Base-by-base conservation (phyloP, 2,329 filamentous ascomycete species). In the Whalleya microplaca region DNA sequence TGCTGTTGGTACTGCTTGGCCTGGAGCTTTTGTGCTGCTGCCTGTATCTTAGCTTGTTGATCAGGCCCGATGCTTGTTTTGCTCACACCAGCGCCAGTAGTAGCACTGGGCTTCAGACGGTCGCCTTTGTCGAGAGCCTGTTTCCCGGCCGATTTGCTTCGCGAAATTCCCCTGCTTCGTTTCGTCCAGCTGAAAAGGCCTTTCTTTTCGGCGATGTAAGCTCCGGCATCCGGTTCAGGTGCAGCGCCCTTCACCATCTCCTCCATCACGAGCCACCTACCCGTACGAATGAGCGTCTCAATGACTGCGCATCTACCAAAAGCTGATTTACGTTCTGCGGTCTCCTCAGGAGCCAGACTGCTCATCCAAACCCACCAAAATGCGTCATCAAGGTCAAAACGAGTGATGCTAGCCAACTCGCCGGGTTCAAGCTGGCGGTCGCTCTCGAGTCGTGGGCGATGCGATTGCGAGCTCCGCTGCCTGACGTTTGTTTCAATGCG, bases 331-430 rank as follows among this genome's bases (percentile, higher is more conserved):
- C 95, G 86, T 45, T 88, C 83, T 0, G 86, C 75, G 0, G 93
- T 90, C 76, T 99, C 95, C 69, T 99, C 95, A 0, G 87, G 90
- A 1, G 94, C 92, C 68, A 99, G 78, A 80, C 94, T 98, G 66
- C 87, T 96, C 82, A 99, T 98, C 95, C 95, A 99, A 3, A 98
- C 95, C 94, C 95, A 98, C 95, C 95, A 99, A 73, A 99, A 99
- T 1, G 92, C 89, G 72, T 98, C 94, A 66, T 99, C 95, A 4
- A 99, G 80, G 61, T 95, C 88, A 55, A 98, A 84, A 40, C 84
- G 84, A 21, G 85, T 90, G 69, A 99, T 96, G 71, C 92, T 98
- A 27, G 95, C 95, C 55, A 99, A 82, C 79, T 99, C 95, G 49
- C 92, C 95, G 0, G 94, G 95, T 63, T 97, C 92, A 0, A 97